These are phyloP conservation scores for Cordyceps cateniannulata DNA, from an alignment of 2,329 filamentous ascomycete species.

Conservation along the genomic window DNA sequence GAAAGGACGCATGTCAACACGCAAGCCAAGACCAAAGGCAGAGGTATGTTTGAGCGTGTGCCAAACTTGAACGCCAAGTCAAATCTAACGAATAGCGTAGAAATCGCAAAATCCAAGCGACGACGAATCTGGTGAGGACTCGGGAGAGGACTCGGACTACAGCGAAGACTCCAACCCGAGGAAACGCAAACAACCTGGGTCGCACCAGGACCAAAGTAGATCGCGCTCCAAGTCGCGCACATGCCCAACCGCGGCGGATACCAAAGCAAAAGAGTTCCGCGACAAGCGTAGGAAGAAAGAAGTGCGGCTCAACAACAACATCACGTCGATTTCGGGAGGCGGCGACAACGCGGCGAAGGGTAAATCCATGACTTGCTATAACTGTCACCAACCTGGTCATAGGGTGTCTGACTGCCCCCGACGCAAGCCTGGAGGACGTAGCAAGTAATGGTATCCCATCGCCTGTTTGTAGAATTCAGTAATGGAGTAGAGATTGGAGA, in stretches of 20 bases:
- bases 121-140: constrained; percentile 17
- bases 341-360: constrained; percentile 21
- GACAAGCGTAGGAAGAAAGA: constrained; percentile 59
- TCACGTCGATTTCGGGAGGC: constrained; percentile 53
- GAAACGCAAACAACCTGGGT: constrained; percentile 23
- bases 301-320: constrained; percentile 54
- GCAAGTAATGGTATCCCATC: neutral
- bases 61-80: neutral
- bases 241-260: constrained; percentile 20
- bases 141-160: constrained; percentile 18
- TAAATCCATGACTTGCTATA: constrained; percentile 44
- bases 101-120: constrained; percentile 17
- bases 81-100: constrained; percentile 11
- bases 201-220: constrained; percentile 18
- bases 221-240: constrained; percentile 28
- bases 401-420: constrained; percentile 49
- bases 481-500: neutral
- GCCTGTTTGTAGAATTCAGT: neutral
- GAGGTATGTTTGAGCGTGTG: constrained; percentile 21
- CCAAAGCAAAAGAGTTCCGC: constrained; percentile 42
- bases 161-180: constrained; percentile 20
- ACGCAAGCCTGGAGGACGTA: constrained; percentile 14
- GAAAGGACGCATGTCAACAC: constrained; percentile 31
- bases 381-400: constrained; percentile 57
- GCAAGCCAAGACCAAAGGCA: constrained; percentile 22